Conservation (phyloP, 164 flowering plant species). For the Vitis rupestris region DNA sequence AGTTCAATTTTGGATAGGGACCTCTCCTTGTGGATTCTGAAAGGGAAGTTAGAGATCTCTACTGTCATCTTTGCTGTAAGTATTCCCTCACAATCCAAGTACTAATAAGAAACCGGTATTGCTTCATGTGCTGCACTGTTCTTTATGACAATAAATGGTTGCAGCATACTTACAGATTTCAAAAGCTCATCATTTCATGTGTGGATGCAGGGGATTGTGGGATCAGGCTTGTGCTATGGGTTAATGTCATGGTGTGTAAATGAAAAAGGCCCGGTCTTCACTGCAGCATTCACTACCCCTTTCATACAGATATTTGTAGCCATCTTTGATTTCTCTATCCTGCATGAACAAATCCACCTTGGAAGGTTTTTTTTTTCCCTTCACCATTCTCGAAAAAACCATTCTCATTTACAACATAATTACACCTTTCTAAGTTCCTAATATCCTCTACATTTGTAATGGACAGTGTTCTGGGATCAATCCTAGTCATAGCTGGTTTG, state of each 20-base stretch:
- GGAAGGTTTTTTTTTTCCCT: constrained; percentile 43
- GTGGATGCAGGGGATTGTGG: constrained; percentile 42
- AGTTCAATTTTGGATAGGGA: constrained; percentile 32
- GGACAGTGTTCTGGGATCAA: constrained; percentile 65
- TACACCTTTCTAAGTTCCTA: too few species aligned
- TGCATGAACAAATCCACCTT: constrained; percentile 45
- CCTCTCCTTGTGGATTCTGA: constrained; percentile 44
- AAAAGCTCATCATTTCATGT: background rate
- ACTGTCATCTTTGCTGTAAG: constrained; percentile 57
- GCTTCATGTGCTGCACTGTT: too few species aligned
- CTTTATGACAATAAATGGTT: too few species aligned
- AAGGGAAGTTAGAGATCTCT: constrained; percentile 40
- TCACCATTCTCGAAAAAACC: too few species aligned
- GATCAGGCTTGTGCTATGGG: constrained; percentile 55
- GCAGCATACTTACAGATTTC: too few species aligned
- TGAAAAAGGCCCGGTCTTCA: constrained; percentile 63
- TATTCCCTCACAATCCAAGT: constrained; percentile 3
- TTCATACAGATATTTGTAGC: constrained; percentile 51
- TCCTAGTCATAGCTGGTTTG: constrained; percentile 51
- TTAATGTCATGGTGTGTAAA: constrained; percentile 70
- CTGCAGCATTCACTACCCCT: constrained; percentile 71
- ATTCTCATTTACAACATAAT: too few species aligned
- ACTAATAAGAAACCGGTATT: background rate
- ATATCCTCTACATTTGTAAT: background rate
- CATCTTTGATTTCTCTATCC: constrained; percentile 38